Percentiles rank a stretch among this genome's conserved stretches.
phyloP scores from a whole-genome alignment of 108 stramenopile genomes.

The Parietichytrium sp. region DNA sequence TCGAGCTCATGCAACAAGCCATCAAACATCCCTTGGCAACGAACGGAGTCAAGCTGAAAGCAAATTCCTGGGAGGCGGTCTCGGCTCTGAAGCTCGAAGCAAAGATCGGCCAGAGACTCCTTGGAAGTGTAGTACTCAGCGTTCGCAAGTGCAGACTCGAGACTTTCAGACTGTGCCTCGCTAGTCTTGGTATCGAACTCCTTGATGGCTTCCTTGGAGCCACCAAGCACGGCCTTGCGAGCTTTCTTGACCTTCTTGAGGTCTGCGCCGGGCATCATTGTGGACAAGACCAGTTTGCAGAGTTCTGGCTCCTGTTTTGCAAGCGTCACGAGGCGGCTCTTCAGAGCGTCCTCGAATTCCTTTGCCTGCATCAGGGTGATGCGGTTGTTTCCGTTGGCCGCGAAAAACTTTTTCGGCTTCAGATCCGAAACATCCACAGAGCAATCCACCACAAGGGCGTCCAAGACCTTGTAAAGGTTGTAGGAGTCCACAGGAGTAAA shows the following conservation, averaged over 20 bases:
- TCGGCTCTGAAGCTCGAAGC: constrained; percentile 64
- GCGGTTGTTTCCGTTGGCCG: constrained; percentile 74
- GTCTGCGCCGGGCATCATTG: constrained; percentile 62
- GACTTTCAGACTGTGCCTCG: constrained; percentile 65
- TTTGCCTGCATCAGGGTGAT: constrained; percentile 92
- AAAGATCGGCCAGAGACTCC: not conserved
- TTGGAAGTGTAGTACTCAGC: not conserved
- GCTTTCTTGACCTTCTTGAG: constrained; percentile 55
- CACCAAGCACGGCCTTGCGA: constrained; percentile 72
- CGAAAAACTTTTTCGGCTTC: constrained; percentile 90
- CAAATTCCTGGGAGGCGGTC: constrained; percentile 89
- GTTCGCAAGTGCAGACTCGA: not conserved
- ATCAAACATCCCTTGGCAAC: constrained; percentile 94
- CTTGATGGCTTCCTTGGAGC: constrained; percentile 78
- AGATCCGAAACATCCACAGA: constrained; percentile 75
- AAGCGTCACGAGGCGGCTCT: constrained; percentile 73
- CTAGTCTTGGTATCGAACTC: constrained; percentile 62
- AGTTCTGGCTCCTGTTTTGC: constrained; percentile 76
- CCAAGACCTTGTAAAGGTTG: constrained; percentile 45
- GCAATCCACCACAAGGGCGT: constrained; percentile 15
- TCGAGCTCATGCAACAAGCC: constrained; percentile 81
- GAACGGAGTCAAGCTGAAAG: constrained; percentile 96
- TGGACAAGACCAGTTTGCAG: constrained; percentile 36
- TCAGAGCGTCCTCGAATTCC: constrained; percentile 90
- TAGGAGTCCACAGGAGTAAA: constrained; percentile 95